Base-by-base conservation (phyloP, 1,284 basidiomycete genomes). In the Irpex sp. region DNA sequence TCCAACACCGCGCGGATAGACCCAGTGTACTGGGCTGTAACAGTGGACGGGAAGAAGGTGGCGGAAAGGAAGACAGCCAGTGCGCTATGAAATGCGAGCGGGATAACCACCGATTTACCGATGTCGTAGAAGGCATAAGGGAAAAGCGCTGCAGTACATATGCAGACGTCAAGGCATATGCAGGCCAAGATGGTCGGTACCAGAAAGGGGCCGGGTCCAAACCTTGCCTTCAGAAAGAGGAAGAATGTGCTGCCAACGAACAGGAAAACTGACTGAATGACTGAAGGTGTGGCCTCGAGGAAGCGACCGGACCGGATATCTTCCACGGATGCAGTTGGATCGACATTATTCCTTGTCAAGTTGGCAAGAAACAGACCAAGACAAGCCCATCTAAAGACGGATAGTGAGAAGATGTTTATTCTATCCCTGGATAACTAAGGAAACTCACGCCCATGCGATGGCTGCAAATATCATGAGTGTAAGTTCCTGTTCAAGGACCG, bases 401-500 rank as follows among this genome's bases (percentile, higher is more conserved):
- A 51, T 15, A 47, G 50, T 55, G 5, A 37, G 57, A 11, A 6
- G 19, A 35, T 33, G 35, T n/a, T 13, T 43, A 39, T 35, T 13
- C 33, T 17, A 9, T 17, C 8, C 15, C 15, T n/a, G 19, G 13
- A 31, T 49, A 58, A 31, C 13, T 6, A 37, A 35, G 49, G n/a
- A 47, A 26, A 83, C 86, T 72, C 67, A 89, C 87, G 83, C 89
- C 89, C 89, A 93, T 21, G 81, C 78, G 6, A 77, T 33, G 6
- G 76, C 68, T 0, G 81, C 81, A 39, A 87, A 83, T 0, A 81
- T 56, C 2, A 90, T 67, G 33, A 88, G 84, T n/a, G 85, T 77
- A 13, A 85, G 64, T 68, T 93, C 90, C 5, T 89, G 84, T 69
- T 93, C 90, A 19, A 92, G 70, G 1, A 90, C 85, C 2, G 82